Evolutionary conservation across 2,329 filamentous ascomycete genomes (phyloP).

Genomic region (Fusarium sp.): DNA sequence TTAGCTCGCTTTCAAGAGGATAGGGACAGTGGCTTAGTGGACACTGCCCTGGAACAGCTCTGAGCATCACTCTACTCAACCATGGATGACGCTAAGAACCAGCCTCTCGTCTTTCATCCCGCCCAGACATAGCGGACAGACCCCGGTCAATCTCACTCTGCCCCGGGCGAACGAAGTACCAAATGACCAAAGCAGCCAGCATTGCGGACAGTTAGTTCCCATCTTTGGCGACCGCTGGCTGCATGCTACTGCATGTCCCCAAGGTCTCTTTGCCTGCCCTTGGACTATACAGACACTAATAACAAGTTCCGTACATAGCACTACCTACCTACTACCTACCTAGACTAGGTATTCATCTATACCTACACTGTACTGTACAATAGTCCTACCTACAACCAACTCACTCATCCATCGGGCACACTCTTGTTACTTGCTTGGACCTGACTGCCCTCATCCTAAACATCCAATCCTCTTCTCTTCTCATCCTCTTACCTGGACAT

Average conservation of each 20-base stretch:
- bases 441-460: not conserved
- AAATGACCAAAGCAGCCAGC: conserved; percentile 34
- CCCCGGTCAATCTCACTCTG: conserved; percentile 18
- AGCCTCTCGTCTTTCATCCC: conserved; percentile 9
- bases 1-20: not conserved
- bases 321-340: not conserved
- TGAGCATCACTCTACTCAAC: not conserved
- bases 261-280: not conserved
- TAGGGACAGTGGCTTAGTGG: not conserved
- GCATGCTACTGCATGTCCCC: not conserved
- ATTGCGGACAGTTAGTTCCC: conserved; percentile 37
- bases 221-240: conserved; percentile 30
- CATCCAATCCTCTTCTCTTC: not conserved
- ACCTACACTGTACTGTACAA: not conserved
- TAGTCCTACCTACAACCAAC: not conserved
- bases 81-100: not conserved
- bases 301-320: not conserved
- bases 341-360: not conserved
- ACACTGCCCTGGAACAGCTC: not conserved
- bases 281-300: not conserved
- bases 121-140: conserved; percentile 13
- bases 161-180: conserved; percentile 35
- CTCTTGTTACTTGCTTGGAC: not conserved
- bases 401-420: not conserved
- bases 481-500: conserved; percentile 6